Percentiles rank a stretch among this genome's conserved stretches.
Conservation (phyloP, 176 grass and related monocot species). For the Oryza nivara region DNA sequence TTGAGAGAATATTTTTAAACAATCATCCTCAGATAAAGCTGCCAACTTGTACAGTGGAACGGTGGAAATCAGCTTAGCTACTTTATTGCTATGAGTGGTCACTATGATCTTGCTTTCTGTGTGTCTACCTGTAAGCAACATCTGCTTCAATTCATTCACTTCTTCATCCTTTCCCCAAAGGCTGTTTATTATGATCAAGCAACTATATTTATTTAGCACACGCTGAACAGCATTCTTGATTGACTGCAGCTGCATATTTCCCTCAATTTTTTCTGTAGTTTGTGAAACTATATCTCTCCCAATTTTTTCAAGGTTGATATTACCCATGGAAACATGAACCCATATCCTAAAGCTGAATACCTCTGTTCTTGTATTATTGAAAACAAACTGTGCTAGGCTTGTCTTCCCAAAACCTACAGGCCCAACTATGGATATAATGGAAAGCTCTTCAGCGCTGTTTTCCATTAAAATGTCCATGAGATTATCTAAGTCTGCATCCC, state of each 20-base stretch:
- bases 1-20: slow-evolving; percentile 52
- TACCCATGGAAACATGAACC: slow-evolving; percentile 60
- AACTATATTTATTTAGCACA: slow-evolving; percentile 36
- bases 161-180: slow-evolving; percentile 53
- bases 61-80: slow-evolving; percentile 52
- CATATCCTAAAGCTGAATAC: slow-evolving; percentile 51
- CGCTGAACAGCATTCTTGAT: slow-evolving; percentile 47
- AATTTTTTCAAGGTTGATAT: slow-evolving; percentile 49
- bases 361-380: slow-evolving; percentile 45
- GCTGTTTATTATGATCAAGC: slow-evolving; percentile 51
- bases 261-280: slow-evolving; percentile 41
- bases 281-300: slow-evolving; percentile 50
- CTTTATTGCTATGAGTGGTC: slow-evolving; percentile 55
- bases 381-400: slow-evolving; percentile 49
- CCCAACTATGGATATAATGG: slow-evolving; percentile 58
- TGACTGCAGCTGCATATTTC: slow-evolving; percentile 45
- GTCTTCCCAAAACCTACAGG: slow-evolving; percentile 58
- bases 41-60: slow-evolving; percentile 28
- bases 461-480: slow-evolving; percentile 34
- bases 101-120: slow-evolving; percentile 55
- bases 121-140: slow-evolving; percentile 44
- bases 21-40: slow-evolving; percentile 50
- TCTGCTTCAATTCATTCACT: slow-evolving; percentile 49
- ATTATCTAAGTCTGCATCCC: slow-evolving; percentile 32
- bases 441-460: slow-evolving; percentile 22